Base-by-base conservation (phyloP, 208 protist species). In the Trypanosoma melophagium region DNA sequence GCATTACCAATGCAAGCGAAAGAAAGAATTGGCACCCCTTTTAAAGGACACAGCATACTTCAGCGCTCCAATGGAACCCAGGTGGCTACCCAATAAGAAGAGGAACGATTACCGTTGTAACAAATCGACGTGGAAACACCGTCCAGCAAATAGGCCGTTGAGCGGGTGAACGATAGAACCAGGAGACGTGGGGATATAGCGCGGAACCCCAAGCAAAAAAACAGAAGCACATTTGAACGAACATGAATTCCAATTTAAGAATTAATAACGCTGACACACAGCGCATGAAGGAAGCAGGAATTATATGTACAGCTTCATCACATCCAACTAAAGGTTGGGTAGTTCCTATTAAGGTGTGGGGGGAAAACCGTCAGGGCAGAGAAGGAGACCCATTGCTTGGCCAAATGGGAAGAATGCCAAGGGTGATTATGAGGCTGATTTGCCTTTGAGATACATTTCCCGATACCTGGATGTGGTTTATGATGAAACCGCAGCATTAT, bases 331-430 rank as follows among this genome's bases (percentile, higher is more conserved):
- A 3, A 1, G 47, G 60, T 25, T 56, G 38, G 60, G 47, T 66
- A 21, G 45, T 55, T 4, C 60, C 60, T 9, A 35, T 55, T 16
- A 13, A 42, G 2, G 47, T 66, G 40, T 66, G 25, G 28, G 55
- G 31, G 19, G 55, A 4, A 54, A 66, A 17, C 47, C 60, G n/a
- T 42, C 60, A 22, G 60, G 35, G 17, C 22, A 12, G 35, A 12
- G 21, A 28, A 1, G 49, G 24, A 42, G 60, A 22, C 42, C 55
- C 21, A 66, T 55, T 55, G 47, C 49, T 0, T 66, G 60, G 60
- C 31, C n/a, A 17, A 66, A 66, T 24, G 25, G 22, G 4, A 66
- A 66, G 28, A 55, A 38, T 22, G 60, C 40, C 4, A 42, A 66
- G 10, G 60, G 42, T 1, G 21, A 66, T 51, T 66, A 55, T 40